phyloP scores from a whole-genome alignment of 2,329 filamentous ascomycete genomes.

The Trichophyton verrucosum region DNA sequence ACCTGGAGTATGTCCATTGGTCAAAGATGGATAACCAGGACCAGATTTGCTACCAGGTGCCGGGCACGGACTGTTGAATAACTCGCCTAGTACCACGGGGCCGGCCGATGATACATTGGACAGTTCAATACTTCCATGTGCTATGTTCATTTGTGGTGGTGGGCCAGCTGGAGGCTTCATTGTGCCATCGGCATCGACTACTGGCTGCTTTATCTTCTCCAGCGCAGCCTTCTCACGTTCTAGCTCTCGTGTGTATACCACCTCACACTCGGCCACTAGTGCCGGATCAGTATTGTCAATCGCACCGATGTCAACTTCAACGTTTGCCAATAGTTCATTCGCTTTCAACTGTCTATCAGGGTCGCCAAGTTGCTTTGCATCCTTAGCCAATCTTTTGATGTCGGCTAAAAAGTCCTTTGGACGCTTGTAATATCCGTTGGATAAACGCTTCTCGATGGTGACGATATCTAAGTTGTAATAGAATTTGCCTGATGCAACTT shows the following conservation, averaged over 20 bases:
- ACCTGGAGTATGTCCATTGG: constrained; percentile 45
- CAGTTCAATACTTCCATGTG: constrained; percentile 40
- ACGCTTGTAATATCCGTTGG: constrained; percentile 89
- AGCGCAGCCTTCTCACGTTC: constrained; percentile 54
- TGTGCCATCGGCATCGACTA: constrained; percentile 29
- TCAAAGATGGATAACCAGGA: constrained; percentile 37
- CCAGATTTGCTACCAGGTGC: constrained; percentile 45
- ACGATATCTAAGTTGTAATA: constrained; percentile 91
- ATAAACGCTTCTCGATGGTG: constrained; percentile 89
- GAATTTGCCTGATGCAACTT: constrained; percentile 66
- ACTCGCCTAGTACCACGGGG: constrained; percentile 51
- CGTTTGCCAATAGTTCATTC: constrained; percentile 83
- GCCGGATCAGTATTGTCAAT: constrained; percentile 55
- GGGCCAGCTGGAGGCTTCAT: constrained; percentile 33
- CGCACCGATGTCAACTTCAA: constrained; percentile 78
- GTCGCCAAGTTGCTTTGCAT: constrained; percentile 72
- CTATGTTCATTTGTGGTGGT: constrained; percentile 37
- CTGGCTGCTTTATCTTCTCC: constrained; percentile 39
- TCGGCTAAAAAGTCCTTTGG: constrained; percentile 82
- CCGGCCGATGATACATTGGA: constrained; percentile 34
- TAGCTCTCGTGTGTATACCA: constrained; percentile 60
- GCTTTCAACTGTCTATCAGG: constrained; percentile 71
- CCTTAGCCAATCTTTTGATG: constrained; percentile 70
- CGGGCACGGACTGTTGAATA: constrained; percentile 42
- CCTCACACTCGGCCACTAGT: constrained; percentile 63